phyloP scores from a whole-genome alignment of 345 rosid genomes.

The Eutrema japonicum region DNA sequence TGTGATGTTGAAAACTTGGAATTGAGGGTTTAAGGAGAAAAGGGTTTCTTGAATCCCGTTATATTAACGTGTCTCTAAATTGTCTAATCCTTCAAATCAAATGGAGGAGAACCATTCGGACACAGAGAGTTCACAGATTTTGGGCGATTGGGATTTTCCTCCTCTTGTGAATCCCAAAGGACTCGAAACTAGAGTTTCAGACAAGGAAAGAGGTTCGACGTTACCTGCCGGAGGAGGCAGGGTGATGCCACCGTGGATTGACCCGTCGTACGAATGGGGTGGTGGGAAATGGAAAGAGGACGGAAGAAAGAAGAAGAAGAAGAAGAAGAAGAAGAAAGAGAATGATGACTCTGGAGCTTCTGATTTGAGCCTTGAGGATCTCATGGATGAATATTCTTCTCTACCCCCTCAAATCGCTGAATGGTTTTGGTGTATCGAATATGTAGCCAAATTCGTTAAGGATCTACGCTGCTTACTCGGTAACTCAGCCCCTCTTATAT shows the following conservation, averaged over 20 bases:
- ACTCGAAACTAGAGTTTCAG: neutral
- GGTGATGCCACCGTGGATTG: conserved; percentile 18
- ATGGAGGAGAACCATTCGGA: neutral
- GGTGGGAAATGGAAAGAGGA: conserved; percentile 32
- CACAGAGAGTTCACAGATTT: neutral
- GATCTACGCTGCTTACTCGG: neutral
- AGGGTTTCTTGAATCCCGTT: neutral
- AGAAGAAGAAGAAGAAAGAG: neutral
- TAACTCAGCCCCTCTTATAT: neutral
- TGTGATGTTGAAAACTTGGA: neutral
- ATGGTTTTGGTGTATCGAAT: conserved; percentile 23
- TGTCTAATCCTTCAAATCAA: neutral
- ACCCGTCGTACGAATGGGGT: conserved; percentile 28
- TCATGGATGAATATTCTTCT: conserved; percentile 1
- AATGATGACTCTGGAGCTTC: neutral
- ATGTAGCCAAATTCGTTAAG: conserved; percentile 14
- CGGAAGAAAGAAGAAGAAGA: conserved; percentile 24
- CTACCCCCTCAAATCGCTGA: conserved; percentile 6
- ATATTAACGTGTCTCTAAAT: neutral
- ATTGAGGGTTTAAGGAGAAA: neutral
- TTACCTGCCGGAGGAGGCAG: conserved; percentile 5
- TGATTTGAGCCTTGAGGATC: conserved; percentile 1
- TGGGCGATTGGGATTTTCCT: neutral
- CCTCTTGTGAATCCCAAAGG: neutral
- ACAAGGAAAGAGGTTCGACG: neutral